Percentiles rank a stretch among this genome's conserved stretches.
phyloP scores from a whole-genome alignment of 2,329 filamentous ascomycete species.

The Neofusicoccum umdonicola region DNA sequence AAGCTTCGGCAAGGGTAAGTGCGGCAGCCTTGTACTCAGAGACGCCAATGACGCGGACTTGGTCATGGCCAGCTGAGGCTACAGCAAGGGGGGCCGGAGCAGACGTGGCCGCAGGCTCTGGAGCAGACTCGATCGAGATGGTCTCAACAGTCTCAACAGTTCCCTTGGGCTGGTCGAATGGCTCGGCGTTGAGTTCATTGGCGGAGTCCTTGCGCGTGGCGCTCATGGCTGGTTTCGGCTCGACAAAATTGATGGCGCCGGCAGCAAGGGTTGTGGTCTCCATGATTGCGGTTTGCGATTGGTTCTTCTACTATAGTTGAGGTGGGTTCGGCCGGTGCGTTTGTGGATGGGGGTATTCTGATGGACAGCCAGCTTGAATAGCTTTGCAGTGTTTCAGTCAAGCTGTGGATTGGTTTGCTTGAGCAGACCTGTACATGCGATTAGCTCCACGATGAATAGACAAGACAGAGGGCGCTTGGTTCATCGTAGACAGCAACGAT shows the following conservation, averaged over 20 bases:
- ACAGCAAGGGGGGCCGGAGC: slow-evolving; percentile 23
- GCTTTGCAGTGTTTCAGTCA: slow-evolving; percentile 21
- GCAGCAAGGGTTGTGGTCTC: slow-evolving; percentile 36
- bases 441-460: slow-evolving; percentile 14
- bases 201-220: slow-evolving; percentile 16
- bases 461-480: slow-evolving; percentile 11
- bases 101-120: slow-evolving; percentile 21
- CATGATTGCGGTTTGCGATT: slow-evolving; percentile 46
- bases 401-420: not conserved
- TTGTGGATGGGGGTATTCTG: slow-evolving; percentile 40
- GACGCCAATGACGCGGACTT: slow-evolving; percentile 62
- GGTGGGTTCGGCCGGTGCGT: slow-evolving; percentile 47
- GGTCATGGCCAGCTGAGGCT: slow-evolving; percentile 33
- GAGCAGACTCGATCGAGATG: slow-evolving; percentile 30
- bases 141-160: slow-evolving; percentile 26
- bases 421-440: slow-evolving; percentile 3
- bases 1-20: slow-evolving; percentile 71
- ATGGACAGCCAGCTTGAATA: slow-evolving; percentile 42
- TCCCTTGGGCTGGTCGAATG: not conserved
- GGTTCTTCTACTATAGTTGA: slow-evolving; percentile 44
- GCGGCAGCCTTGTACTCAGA: slow-evolving; percentile 71
- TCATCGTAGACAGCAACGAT: slow-evolving; percentile 17
- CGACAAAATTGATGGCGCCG: slow-evolving; percentile 30
- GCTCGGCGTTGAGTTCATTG: slow-evolving; percentile 9
- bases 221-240: slow-evolving; percentile 41